Evolutionary conservation across 768 basidiomycete species (phyloP).

Genomic region (Phlebiopsis flavidoalba): DNA sequence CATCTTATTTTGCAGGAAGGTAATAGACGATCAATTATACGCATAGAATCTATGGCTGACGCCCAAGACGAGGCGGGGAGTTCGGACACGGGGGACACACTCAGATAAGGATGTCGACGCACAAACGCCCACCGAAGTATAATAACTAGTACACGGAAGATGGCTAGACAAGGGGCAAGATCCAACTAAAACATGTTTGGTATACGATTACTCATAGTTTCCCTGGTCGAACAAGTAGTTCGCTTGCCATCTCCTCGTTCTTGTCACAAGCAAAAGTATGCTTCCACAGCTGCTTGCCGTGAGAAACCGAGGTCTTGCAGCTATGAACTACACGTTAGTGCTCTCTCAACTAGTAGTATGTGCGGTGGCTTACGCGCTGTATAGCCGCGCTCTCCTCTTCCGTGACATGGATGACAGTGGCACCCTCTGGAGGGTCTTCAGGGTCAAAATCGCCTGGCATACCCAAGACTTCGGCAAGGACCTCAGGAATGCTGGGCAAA

Average conservation of each 20-base stretch:
- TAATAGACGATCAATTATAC: too few species aligned
- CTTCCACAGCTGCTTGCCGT: constrained; percentile 76
- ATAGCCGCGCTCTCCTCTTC: constrained; percentile 87
- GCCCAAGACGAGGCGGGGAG: too few species aligned
- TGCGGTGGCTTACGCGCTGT: constrained; percentile 57
- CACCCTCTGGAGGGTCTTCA: constrained; percentile 34
- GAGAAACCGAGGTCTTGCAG: constrained; percentile 85
- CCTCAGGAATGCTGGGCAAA: constrained; percentile 61
- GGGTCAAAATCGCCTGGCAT: constrained; percentile 25
- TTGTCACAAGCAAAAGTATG: constrained; percentile 94
- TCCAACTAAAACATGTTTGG: neutral
- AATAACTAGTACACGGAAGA: constrained; percentile 1
- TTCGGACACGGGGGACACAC: too few species aligned
- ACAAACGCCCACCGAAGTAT: too few species aligned
- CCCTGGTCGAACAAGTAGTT: constrained; percentile 79
- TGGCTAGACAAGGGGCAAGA: neutral
- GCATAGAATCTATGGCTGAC: too few species aligned
- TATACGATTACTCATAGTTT: neutral
- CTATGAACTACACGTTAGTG: constrained; percentile 33
- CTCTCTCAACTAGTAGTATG: constrained; percentile 2
- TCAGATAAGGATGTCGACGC: too few species aligned
- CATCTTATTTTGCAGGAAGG: too few species aligned
- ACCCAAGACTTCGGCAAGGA: constrained; percentile 28
- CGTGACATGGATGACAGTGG: constrained; percentile 72
- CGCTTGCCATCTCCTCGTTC: constrained; percentile 94